Conservation (phyloP, 1,284 basidiomycete species). For the Cryptococcus jaspeensis region DNA sequence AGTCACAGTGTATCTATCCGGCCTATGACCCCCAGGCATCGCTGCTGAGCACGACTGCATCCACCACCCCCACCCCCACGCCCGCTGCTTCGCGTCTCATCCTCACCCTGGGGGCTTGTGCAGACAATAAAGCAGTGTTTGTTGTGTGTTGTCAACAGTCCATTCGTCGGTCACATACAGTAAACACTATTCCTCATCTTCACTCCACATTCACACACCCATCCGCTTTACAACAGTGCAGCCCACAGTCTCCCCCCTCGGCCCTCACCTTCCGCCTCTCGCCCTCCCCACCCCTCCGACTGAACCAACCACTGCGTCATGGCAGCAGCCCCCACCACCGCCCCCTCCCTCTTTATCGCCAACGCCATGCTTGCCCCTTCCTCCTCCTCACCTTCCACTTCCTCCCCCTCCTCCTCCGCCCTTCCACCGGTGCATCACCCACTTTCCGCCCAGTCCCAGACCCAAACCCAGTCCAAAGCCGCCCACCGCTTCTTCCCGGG, state of each 20-base stretch:
- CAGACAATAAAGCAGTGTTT: constrained; percentile 2
- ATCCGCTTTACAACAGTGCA: neutral
- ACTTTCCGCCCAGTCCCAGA: neutral
- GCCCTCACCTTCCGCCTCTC: constrained; percentile 6
- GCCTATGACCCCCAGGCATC: too few relatives aligned
- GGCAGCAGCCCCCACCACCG: too few relatives aligned
- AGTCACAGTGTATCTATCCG: too few relatives aligned
- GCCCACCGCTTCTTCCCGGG: constrained; percentile 6
- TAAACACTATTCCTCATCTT: neutral
- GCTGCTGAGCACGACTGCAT: too few relatives aligned
- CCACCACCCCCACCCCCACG: neutral
- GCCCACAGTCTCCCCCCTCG: neutral
- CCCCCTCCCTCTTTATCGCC: too few relatives aligned
- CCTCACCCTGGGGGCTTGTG: neutral
- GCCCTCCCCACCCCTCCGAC: neutral
- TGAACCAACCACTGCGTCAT: too few relatives aligned
- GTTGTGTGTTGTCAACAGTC: constrained; percentile 25
- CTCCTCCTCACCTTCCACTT: neutral
- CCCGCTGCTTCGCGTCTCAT: too few relatives aligned
- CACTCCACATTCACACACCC: neutral
- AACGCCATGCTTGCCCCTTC: neutral
- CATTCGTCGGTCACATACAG: constrained; percentile 32
- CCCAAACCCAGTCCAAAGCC: neutral
- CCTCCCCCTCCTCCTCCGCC: neutral
- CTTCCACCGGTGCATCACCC: neutral